phyloP scores from a whole-genome alignment of 208 protist genomes.

The Endotrypanum monterogeii region DNA sequence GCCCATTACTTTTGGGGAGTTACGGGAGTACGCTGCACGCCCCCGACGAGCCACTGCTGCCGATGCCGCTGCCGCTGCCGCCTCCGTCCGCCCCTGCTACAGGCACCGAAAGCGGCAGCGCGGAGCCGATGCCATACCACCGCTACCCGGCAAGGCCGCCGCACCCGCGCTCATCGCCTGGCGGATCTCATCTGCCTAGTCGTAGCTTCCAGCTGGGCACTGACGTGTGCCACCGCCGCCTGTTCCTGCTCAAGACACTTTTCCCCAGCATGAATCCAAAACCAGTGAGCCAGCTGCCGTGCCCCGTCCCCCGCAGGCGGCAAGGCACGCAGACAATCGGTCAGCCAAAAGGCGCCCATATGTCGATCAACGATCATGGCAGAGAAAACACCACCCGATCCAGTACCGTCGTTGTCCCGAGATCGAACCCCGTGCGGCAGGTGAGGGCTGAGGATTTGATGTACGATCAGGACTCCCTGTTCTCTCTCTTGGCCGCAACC shows the following conservation, averaged over 20 bases:
- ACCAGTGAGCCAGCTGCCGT: slow-evolving; percentile 12
- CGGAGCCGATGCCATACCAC: not conserved
- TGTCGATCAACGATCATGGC: not conserved
- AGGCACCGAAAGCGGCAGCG: not conserved
- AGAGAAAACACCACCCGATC: not conserved
- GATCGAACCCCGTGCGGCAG: not conserved
- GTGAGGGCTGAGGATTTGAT: slow-evolving; percentile 29
- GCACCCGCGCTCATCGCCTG: not conserved
- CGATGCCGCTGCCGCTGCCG: slow-evolving; percentile 2
- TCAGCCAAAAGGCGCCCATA: not conserved
- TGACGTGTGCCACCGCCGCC: slow-evolving; percentile 32
- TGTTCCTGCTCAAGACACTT: slow-evolving; percentile 32
- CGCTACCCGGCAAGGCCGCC: not conserved
- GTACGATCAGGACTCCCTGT: slow-evolving; percentile 33
- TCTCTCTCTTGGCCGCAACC: slow-evolving; percentile 19
- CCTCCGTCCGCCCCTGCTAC: not conserved
- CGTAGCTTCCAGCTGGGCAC: slow-evolving; percentile 7
- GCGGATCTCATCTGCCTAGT: not conserved
- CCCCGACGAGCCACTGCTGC: slow-evolving; percentile 3
- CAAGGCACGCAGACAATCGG: not conserved
- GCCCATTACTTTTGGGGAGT: slow-evolving; percentile 26
- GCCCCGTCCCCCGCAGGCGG: not conserved
- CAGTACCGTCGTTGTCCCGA: not conserved
- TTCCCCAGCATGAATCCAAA: slow-evolving; percentile 29
- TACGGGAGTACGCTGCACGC: slow-evolving; percentile 19